phyloP scores from a whole-genome alignment of 495 filamentous ascomycete species.

The Durotheca rogersii region DNA sequence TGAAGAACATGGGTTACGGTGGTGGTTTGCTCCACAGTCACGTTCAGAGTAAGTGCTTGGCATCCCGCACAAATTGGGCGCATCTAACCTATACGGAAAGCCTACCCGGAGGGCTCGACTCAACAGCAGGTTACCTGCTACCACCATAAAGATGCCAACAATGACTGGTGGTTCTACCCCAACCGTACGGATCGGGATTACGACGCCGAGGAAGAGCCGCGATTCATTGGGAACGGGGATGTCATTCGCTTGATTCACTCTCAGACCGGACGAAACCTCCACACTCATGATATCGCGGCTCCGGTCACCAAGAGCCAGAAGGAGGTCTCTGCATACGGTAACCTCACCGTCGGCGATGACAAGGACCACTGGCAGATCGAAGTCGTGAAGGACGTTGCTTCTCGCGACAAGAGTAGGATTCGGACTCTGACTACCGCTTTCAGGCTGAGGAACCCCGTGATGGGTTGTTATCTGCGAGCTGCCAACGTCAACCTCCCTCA shows the following conservation, averaged over 20 bases:
- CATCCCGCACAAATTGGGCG: neutral
- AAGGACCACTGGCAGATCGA: constrained; percentile 98
- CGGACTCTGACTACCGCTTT: constrained; percentile 94
- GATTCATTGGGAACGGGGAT: constrained; percentile 76
- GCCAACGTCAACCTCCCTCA: constrained; percentile 96
- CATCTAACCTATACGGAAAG: constrained; percentile 35
- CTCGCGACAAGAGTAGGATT: constrained; percentile 78
- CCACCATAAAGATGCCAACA: constrained; percentile 99
- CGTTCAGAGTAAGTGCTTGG: constrained; percentile 60
- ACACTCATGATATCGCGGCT: constrained; percentile 86
- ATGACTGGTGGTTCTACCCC: constrained; percentile 99
- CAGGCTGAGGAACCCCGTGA: constrained; percentile 75
- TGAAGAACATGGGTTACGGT: constrained; percentile 99
- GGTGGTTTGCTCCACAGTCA: constrained; percentile 97
- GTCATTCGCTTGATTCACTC: constrained; percentile 87
- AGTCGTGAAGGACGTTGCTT: constrained; percentile 85
- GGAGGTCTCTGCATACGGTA: constrained; percentile 95
- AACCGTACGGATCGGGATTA: constrained; percentile 76
- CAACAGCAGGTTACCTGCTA: constrained; percentile 99
- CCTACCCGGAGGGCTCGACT: constrained; percentile 87
- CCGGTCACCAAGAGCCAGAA: constrained; percentile 85
- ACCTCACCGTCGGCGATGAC: constrained; percentile 93
- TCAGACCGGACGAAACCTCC: constrained; percentile 94
- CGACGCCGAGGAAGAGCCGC: constrained; percentile 63
- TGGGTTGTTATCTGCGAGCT: constrained; percentile 92